phyloP scores from a whole-genome alignment of 2,329 filamentous ascomycete species.

The Colletotrichum sidae region DNA sequence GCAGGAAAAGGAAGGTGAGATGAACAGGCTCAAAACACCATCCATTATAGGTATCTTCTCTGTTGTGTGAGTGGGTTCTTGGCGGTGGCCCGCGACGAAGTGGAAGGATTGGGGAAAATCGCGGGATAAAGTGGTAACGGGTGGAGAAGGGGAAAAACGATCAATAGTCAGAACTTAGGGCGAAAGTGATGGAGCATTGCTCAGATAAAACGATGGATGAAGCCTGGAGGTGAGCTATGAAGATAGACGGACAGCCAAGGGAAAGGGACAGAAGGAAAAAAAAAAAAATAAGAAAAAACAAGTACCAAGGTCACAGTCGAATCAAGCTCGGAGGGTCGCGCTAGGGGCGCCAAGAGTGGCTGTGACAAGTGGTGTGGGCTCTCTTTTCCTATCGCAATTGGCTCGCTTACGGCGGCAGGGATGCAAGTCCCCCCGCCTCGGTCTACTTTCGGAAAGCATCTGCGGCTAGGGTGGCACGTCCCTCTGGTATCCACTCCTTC shows the following conservation, averaged over 20 bases:
- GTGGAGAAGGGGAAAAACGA: too few relatives aligned
- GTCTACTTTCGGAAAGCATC: conserved; percentile 10
- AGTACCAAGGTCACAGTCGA: conserved; percentile 20
- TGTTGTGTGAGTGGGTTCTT: too few relatives aligned
- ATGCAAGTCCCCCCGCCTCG: not conserved
- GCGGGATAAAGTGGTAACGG: too few relatives aligned
- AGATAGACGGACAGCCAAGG: conserved; percentile 6
- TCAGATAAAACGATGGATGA: too few relatives aligned
- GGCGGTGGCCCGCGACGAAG: too few relatives aligned
- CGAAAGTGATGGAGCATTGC: too few relatives aligned
- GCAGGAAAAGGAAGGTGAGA: conserved; percentile 9
- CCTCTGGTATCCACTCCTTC: not conserved
- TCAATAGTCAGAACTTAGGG: too few relatives aligned
- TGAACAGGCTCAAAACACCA: not conserved
- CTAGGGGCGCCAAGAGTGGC: conserved; percentile 34
- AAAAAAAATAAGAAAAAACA: conserved; percentile 11
- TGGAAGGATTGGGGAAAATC: too few relatives aligned
- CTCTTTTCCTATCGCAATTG: not conserved
- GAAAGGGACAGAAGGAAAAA: not conserved
- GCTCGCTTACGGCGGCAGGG: not conserved
- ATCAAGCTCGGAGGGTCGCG: conserved; percentile 25
- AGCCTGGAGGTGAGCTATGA: not conserved
- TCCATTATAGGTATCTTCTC: too few relatives aligned
- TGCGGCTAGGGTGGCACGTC: conserved; percentile 5
- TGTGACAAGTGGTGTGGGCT: conserved; percentile 1